These are phyloP conservation scores for Leccinum olivaceopallidum DNA, from an alignment of 768 basidiomycete species.

Conservation along the genomic window DNA sequence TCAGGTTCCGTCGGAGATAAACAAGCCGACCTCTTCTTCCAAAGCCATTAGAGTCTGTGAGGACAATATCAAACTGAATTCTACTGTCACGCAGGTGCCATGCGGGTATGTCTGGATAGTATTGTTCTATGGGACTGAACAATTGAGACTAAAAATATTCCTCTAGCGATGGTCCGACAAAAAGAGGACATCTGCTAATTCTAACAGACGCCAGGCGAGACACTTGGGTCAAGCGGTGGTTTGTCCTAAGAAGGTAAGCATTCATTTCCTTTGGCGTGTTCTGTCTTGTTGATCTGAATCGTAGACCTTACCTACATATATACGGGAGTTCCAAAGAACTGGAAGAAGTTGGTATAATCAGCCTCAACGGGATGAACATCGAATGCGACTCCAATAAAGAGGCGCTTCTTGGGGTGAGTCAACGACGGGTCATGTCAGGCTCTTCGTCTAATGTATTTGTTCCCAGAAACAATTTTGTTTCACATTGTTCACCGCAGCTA, in stretches of 20 bases:
- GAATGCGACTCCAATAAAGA: slow-evolving; percentile 88
- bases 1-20: slow-evolving; percentile 65
- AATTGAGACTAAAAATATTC: slow-evolving; percentile 3
- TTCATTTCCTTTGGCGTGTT: neutral
- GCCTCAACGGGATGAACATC: slow-evolving; percentile 80
- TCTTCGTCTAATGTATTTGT: slow-evolving; percentile 8
- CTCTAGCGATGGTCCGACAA: slow-evolving; percentile 74
- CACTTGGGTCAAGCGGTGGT: slow-evolving; percentile 83
- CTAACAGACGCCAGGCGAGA: slow-evolving; percentile 80
- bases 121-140: neutral
- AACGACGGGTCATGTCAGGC: neutral
- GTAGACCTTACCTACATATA: slow-evolving; percentile 86
- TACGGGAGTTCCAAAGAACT: slow-evolving; percentile 83
- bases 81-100: slow-evolving; percentile 71
- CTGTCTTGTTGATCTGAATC: slow-evolving; percentile 6
- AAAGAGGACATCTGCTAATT: slow-evolving; percentile 81
- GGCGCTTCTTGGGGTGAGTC: slow-evolving; percentile 75
- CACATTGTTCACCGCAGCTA: slow-evolving; percentile 88
- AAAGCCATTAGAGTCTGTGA: slow-evolving; percentile 38
- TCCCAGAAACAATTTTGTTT: slow-evolving; percentile 80
- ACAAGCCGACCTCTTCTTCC: slow-evolving; percentile 26
- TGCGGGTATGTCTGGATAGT: slow-evolving; percentile 52
- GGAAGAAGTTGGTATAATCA: slow-evolving; percentile 82
- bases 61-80: slow-evolving; percentile 66
- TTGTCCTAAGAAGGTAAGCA: slow-evolving; percentile 78